Base-by-base conservation (phyloP, 768 basidiomycete species). In the Russula olivacea region DNA sequence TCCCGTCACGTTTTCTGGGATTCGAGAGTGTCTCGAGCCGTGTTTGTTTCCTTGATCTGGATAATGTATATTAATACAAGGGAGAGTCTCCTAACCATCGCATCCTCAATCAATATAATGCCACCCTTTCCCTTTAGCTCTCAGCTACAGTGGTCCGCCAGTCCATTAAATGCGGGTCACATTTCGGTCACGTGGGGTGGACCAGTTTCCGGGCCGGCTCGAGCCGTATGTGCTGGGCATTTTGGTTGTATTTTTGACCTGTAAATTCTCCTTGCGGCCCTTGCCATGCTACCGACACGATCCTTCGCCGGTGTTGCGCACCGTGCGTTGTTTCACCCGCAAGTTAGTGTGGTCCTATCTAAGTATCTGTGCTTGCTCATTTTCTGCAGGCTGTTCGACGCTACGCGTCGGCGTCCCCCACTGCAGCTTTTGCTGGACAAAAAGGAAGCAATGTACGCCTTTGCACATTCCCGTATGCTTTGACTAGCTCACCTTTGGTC, bases 381-480 rank as follows among this genome's bases (percentile, higher is more conserved):
- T 36, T 49, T 62, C 54, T 59, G 61, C 62, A 88, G 86, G 68
- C 79, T 59, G 72, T 79, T 69, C 80, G 89, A 70, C 74, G 76
- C 59, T 91, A 88, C 72, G 89, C 91, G 68, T 82, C 86, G 51
- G 79, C 82, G 40, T 75, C 90, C 55, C 89, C 95, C 34, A 93
- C 94, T 55, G 91, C 92, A 72, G 85, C 87, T 65, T 97, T 93
- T 77, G 85, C 89, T 76, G 91, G 91, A 61, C 83, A 91, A 80
- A 96, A 95, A 80, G 87, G 85, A 69, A 79, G 83, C 73, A 88
- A 89, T 75, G 94, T 95, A 72, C 74, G 91, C 76, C 63, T 28
- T 54, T 34, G n/a, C 40, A 56, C 23, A 48, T 51, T 52, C 55
- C 55, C 41, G n/a, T 52, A 21, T 40, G 25, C 25, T 17, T 15